Conservation (phyloP, 768 basidiomycete species). For the Naganishia onofrii region DNA sequence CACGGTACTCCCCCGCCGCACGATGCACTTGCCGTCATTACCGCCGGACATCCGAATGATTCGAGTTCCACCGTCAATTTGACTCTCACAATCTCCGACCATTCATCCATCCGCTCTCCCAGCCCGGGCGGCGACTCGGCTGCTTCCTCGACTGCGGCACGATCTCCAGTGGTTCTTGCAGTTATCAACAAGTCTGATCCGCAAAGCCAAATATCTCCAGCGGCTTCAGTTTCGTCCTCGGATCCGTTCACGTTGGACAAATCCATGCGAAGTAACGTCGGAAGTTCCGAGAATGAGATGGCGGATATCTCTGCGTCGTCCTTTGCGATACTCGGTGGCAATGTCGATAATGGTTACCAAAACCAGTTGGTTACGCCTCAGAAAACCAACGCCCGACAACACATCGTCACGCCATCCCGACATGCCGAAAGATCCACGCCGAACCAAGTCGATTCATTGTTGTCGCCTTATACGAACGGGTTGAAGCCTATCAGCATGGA, state of each 20-base stretch:
- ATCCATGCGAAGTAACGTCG: not conserved
- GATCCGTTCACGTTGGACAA: slow-evolving; percentile 18
- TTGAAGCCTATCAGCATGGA: slow-evolving; percentile 13
- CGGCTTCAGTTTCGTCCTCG: not conserved
- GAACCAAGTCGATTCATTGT: not conserved
- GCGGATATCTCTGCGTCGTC: not conserved
- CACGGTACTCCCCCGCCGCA: not conserved
- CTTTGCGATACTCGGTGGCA: not conserved
- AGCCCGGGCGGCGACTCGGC: not conserved
- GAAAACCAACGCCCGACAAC: not conserved
- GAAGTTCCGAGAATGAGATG: not conserved
- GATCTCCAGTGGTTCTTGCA: not conserved
- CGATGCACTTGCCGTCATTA: slow-evolving; percentile 18
- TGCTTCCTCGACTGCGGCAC: not conserved
- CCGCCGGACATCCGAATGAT: slow-evolving; percentile 11
- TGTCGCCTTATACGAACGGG: slow-evolving; percentile 2
- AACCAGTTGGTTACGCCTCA: not conserved
- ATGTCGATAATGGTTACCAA: not conserved
- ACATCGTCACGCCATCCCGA: not conserved
- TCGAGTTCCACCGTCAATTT: slow-evolving; percentile 13
- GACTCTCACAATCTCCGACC: slow-evolving; percentile 15
- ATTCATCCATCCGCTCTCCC: not conserved
- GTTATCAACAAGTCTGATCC: not conserved
- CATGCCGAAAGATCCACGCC: not conserved
- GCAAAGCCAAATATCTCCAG: not conserved